Conservation (phyloP, 306 rosid species). For the Albizia julibrissin region DNA sequence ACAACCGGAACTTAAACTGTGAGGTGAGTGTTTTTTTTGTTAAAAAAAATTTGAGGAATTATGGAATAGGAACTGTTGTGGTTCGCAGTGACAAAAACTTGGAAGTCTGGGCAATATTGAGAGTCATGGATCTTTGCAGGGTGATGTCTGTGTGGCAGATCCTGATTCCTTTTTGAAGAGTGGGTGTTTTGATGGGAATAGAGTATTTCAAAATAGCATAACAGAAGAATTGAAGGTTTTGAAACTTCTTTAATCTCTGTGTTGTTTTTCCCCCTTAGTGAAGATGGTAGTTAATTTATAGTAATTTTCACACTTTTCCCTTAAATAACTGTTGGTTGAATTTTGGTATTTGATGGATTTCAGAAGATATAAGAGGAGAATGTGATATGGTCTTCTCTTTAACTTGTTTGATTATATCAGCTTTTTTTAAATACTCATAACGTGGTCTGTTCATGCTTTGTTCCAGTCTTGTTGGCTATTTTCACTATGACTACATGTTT, state of each 20-base stretch:
- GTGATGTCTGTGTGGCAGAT: constrained; percentile 56
- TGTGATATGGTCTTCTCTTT: not conserved
- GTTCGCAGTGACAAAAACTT: constrained; percentile 69
- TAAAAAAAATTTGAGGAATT: constrained; percentile 51
- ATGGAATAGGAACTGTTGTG: constrained; percentile 59
- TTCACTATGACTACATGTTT: constrained; percentile 22
- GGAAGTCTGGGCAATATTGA: constrained; percentile 70
- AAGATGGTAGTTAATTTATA: constrained; percentile 21
- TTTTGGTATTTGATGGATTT: constrained; percentile 27
- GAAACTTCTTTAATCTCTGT: constrained; percentile 46
- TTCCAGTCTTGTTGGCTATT: constrained; percentile 21
- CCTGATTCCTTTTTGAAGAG: constrained; percentile 52
- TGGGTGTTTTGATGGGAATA: constrained; percentile 48
- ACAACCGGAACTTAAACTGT: constrained; percentile 62
- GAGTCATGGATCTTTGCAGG: constrained; percentile 82
- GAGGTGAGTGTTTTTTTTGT: constrained; percentile 68
- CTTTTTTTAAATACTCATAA: constrained; percentile 9
- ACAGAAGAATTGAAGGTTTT: constrained; percentile 76
- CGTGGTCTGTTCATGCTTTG: constrained; percentile 14
- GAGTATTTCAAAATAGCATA: constrained; percentile 52
- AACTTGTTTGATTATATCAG: constrained; percentile 11
- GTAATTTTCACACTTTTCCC: not conserved
- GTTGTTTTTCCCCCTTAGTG: constrained; percentile 14
- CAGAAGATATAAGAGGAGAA: constrained; percentile 18
- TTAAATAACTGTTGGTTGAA: not conserved